Conservation (phyloP, 139 green algal genomes). For the Chlorella sorokiniana region DNA sequence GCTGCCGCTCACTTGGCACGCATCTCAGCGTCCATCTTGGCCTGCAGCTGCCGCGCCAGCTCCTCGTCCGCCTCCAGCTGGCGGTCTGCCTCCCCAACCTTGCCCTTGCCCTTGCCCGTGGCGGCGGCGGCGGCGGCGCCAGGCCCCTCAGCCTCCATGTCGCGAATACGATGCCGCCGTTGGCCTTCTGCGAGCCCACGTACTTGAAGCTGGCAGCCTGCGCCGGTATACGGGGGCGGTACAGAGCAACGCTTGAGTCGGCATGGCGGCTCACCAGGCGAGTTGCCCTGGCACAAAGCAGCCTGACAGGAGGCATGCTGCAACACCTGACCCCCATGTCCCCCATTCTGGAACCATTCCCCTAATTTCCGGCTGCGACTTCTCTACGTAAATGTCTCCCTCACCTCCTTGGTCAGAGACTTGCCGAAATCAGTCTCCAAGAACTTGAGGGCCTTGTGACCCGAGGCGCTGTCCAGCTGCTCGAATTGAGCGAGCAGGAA, state of each 20-base stretch:
- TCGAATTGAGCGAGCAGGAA: slow-evolving; percentile 76
- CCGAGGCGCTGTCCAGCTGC: slow-evolving; percentile 10
- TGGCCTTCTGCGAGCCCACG: slow-evolving; percentile 25
- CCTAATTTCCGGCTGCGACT: too few species aligned
- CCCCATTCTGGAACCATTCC: too few species aligned
- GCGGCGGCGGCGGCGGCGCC: not conserved
- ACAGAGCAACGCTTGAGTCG: not conserved
- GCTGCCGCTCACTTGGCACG: not conserved
- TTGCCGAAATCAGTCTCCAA: slow-evolving; percentile 35
- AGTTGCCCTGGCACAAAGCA: not conserved
- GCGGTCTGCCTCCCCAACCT: slow-evolving; percentile 33
- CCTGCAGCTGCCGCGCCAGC: slow-evolving; percentile 77
- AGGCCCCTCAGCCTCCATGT: slow-evolving; percentile 29
- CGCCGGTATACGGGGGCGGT: not conserved
- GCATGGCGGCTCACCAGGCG: too few species aligned
- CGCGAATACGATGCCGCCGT: slow-evolving; percentile 46
- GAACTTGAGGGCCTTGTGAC: slow-evolving; percentile 36
- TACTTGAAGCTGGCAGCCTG: slow-evolving; percentile 44
- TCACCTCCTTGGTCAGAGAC: slow-evolving; percentile 34
- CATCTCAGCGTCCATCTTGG: slow-evolving; percentile 72
- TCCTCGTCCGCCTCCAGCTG: slow-evolving; percentile 72
- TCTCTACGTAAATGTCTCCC: too few species aligned
- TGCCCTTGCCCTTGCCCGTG: slow-evolving; percentile 50
- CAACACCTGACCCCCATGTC: too few species aligned
- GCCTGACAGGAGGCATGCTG: too few species aligned